These are phyloP conservation scores for Xylaria sp. DNA, from an alignment of 2,329 filamentous ascomycete species.

Conservation along the genomic window DNA sequence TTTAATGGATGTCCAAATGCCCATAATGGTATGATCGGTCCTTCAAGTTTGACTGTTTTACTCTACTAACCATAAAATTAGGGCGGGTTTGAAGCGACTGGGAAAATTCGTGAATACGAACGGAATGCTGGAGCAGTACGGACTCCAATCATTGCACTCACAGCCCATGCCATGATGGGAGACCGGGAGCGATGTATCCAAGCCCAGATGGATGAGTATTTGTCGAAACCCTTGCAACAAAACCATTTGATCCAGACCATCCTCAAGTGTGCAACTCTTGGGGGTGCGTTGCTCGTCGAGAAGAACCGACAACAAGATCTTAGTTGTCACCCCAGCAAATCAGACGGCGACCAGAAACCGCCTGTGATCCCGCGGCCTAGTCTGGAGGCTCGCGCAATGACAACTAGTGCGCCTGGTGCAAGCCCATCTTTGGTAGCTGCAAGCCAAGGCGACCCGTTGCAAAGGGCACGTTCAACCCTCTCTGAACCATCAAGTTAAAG, in stretches of 20 bases:
- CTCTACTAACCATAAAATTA: slow-evolving; percentile 41
- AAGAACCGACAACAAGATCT: slow-evolving; percentile 70
- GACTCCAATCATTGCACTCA: slow-evolving; percentile 95
- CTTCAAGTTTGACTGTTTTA: neutral
- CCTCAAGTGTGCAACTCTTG: slow-evolving; percentile 92
- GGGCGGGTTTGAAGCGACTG: slow-evolving; percentile 96
- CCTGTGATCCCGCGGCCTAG: slow-evolving; percentile 34
- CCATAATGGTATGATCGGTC: slow-evolving; percentile 78
- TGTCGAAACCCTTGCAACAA: slow-evolving; percentile 95
- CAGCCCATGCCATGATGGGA: slow-evolving; percentile 97
- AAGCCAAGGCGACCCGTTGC: slow-evolving; percentile 63
- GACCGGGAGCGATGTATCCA: slow-evolving; percentile 98
- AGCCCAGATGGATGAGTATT: slow-evolving; percentile 98
- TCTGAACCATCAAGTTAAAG: slow-evolving; percentile 47
- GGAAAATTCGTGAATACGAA: slow-evolving; percentile 95
- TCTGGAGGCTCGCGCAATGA: slow-evolving; percentile 66
- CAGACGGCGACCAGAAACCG: slow-evolving; percentile 49
- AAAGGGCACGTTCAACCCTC: slow-evolving; percentile 56
- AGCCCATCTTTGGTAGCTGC: slow-evolving; percentile 66
- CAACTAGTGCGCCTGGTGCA: slow-evolving; percentile 67
- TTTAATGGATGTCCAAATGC: slow-evolving; percentile 99
- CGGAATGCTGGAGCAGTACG: slow-evolving; percentile 77
- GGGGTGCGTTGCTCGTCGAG: slow-evolving; percentile 80
- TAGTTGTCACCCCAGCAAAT: slow-evolving; percentile 56
- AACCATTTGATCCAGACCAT: slow-evolving; percentile 98